phyloP scores from a whole-genome alignment of 257 asterid species.

The Schizonepeta tenuifolia region DNA sequence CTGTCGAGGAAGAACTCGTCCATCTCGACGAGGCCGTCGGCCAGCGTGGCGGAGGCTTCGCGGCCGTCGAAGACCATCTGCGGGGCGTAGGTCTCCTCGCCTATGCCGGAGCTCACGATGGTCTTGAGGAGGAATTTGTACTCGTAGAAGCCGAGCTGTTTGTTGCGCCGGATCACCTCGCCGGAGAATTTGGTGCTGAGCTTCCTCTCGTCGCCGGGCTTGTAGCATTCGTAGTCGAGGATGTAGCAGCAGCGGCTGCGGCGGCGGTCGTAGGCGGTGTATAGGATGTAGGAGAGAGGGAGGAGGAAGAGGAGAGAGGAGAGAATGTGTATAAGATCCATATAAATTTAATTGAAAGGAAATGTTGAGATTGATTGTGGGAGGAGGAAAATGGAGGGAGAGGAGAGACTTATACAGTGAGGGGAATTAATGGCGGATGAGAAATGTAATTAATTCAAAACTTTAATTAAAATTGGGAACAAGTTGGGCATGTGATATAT shows the following conservation, averaged over 20 bases:
- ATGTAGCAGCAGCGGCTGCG: slow-evolving; percentile 66
- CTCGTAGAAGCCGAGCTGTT: slow-evolving; percentile 67
- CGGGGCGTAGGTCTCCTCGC: slow-evolving; percentile 93
- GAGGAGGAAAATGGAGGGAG: background rate
- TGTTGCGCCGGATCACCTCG: slow-evolving; percentile 61
- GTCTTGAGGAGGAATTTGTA: slow-evolving; percentile 78
- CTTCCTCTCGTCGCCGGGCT: slow-evolving; percentile 59
- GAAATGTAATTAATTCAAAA: too few relatives aligned
- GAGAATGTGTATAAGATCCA: slow-evolving; percentile 48
- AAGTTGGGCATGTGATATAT: slow-evolving; percentile 26
- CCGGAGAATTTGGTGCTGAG: slow-evolving; percentile 68
- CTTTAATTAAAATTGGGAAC: too few relatives aligned
- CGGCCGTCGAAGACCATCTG: slow-evolving; percentile 63
- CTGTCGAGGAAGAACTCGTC: slow-evolving; percentile 63
- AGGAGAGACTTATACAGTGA: background rate
- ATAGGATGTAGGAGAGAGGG: slow-evolving; percentile 38
- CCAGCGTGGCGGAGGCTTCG: slow-evolving; percentile 51
- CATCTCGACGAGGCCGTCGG: slow-evolving; percentile 59
- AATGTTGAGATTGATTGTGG: background rate
- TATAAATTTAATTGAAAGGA: slow-evolving; percentile 1
- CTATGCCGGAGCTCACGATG: slow-evolving; percentile 86
- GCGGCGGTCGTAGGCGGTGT: slow-evolving; percentile 36
- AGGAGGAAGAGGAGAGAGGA: slow-evolving; percentile 46
- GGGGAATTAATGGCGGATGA: background rate
- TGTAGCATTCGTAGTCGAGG: slow-evolving; percentile 80